Evolutionary conservation across 306 rosid species (phyloP), one percentile per base, ranked within the genome.

Genomic region (Crataegus laevigata): DNA sequence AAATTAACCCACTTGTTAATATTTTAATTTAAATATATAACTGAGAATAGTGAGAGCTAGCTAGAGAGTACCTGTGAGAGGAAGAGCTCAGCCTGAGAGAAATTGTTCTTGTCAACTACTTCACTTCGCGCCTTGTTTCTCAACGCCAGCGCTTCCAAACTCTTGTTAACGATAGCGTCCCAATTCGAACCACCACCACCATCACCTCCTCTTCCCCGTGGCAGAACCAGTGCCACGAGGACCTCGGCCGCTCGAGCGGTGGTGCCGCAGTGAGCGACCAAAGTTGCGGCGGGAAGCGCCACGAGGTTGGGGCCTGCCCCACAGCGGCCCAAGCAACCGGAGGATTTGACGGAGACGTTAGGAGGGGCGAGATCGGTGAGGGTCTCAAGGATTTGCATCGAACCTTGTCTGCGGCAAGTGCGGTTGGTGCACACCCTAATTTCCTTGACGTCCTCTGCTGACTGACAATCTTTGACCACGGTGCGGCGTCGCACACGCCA

Each of bases 341-440:
- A 87, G 13, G 94, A 38, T 26, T 78, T 86, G 45, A 94, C 94
- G 50, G 86, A 3, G 61, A 91, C 75, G 70, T 77, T 81, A 0
- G 94, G 89, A 34, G 96, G 94, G 58, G 94, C 90, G 5, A 94
- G 81, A 34, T 79, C 84, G 64, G 77, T 75, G 76, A 94, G 88
- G 52, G 85, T 86, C 72, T 90, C 91, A 10, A 94, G 89, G 68
- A 93, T 87, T 77, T 88, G 89, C 63, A 90, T 74, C 18, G 98
- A 91, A 12, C 97, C 98, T 70, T 91, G 97, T 43, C 77, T 85
- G 4, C 98, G 94, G 86, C 96, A 91, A 45, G 85, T 85, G 28
- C 96, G 91, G 83, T 91, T 94, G 19, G 94, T 87, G 83, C 98
- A 94, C 3, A 94, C 96, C 19, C 93, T 87, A 72, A 94, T 84